Conservation (phyloP, 2,329 filamentous ascomycete genomes). For the Fusarium brachygibbosum region DNA sequence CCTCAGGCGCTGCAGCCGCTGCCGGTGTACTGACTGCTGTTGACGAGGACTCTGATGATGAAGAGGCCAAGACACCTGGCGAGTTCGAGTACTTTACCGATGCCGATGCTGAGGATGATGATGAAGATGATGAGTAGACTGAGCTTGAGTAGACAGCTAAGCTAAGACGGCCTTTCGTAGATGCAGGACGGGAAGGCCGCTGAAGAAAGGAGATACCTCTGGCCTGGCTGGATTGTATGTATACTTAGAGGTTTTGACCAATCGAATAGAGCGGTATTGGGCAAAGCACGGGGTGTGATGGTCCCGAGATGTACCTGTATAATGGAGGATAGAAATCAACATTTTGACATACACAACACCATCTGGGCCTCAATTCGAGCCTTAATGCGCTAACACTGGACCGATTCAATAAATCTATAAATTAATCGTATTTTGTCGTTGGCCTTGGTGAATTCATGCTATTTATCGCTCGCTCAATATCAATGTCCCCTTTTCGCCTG, state of each 20-base stretch:
- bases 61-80: conserved; percentile 77
- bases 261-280: conserved; percentile 31
- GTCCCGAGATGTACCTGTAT: conserved; percentile 35
- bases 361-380: neutral
- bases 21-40: conserved; percentile 87
- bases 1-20: conserved; percentile 75
- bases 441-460: neutral
- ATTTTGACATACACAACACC: neutral
- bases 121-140: conserved; percentile 46
- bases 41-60: conserved; percentile 84
- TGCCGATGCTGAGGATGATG: conserved; percentile 52
- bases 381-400: neutral
- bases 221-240: conserved; percentile 43
- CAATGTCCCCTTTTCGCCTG: conserved; percentile 10
- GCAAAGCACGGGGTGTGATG: conserved; percentile 39
- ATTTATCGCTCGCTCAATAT: conserved; percentile 2
- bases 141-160: neutral
- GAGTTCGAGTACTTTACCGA: conserved; percentile 87
- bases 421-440: neutral
- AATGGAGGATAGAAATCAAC: conserved; percentile 37
- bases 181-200: neutral
- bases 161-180: neutral
- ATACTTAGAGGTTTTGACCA: conserved; percentile 43
- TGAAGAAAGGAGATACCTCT: neutral
- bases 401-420: neutral